These are phyloP conservation scores for Picochlorum sp. DNA, from an alignment of 139 green algal genomes.

Conservation along the genomic window DNA sequence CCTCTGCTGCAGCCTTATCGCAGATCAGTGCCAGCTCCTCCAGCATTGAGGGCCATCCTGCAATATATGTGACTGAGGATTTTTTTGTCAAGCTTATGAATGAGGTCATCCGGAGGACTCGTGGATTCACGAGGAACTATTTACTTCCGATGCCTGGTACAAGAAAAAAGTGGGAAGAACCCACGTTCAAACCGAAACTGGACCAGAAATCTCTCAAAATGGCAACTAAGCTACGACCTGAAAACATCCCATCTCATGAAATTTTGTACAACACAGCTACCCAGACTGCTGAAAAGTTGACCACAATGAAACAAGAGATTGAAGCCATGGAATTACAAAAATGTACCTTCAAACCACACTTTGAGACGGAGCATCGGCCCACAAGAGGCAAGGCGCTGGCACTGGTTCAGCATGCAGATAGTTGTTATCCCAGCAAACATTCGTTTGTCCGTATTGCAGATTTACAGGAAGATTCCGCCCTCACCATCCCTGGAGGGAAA, in stretches of 20 bases:
- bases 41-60: background rate
- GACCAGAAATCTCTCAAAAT: conserved; percentile 37
- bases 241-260: conserved; percentile 24
- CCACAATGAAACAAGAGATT: conserved; percentile 1
- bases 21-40: background rate
- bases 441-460: too few species aligned
- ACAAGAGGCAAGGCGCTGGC: conserved; percentile 19
- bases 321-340: conserved; percentile 10
- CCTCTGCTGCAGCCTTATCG: conserved; percentile 5
- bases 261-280: conserved; percentile 26
- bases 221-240: conserved; percentile 31
- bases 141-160: conserved; percentile 39
- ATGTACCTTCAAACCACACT: conserved; percentile 33
- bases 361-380: conserved; percentile 16
- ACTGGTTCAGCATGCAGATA: conserved; percentile 5
- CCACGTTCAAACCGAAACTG: conserved; percentile 49
- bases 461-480: too few species aligned
- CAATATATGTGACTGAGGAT: conserved; percentile 4
- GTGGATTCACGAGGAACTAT: conserved; percentile 33
- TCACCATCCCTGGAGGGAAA: too few species aligned
- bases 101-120: conserved; percentile 29
- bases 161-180: conserved; percentile 34
- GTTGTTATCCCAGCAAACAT: too few species aligned
- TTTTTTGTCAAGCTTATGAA: conserved; percentile 50
- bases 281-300: conserved; percentile 6